Conservation (phyloP, 164 flowering plant genomes). For the Euptelea pleiosperma region DNA sequence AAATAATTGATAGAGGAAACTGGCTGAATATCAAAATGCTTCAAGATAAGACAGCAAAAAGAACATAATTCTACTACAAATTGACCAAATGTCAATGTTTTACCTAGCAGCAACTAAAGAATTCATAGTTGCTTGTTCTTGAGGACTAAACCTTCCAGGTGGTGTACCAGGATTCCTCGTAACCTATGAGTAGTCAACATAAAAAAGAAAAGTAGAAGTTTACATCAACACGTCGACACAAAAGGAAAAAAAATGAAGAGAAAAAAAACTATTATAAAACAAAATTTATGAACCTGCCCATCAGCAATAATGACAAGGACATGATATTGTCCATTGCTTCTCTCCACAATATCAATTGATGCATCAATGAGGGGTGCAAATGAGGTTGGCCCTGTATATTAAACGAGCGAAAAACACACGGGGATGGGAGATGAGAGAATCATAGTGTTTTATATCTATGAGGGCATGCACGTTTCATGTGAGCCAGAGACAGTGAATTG, state of each 20-base stretch:
- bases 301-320: constrained; percentile 91
- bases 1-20: constrained; percentile 78
- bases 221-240: background rate
- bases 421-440: too few relatives aligned
- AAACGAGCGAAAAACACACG: background rate
- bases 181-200: constrained; percentile 39
- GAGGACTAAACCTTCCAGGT: constrained; percentile 64
- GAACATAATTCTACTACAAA: background rate
- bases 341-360: constrained; percentile 77
- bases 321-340: constrained; percentile 68
- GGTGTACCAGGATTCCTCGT: constrained; percentile 45
- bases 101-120: constrained; percentile 83
- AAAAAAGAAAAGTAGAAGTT: background rate
- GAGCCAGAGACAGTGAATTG: too few relatives aligned
- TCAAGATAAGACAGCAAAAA: background rate
- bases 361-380: constrained; percentile 82
- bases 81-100: constrained; percentile 9
- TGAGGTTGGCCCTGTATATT: constrained; percentile 74
- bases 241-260: background rate
- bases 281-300: constrained; percentile 61
- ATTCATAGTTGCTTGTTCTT: constrained; percentile 70
- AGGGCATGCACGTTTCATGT: too few relatives aligned
- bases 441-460: too few relatives aligned
- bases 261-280: background rate
- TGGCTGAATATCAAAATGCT: constrained; percentile 34